phyloP scores from a whole-genome alignment of 2,329 filamentous ascomycete genomes.

The Helicocarpus griseus region DNA sequence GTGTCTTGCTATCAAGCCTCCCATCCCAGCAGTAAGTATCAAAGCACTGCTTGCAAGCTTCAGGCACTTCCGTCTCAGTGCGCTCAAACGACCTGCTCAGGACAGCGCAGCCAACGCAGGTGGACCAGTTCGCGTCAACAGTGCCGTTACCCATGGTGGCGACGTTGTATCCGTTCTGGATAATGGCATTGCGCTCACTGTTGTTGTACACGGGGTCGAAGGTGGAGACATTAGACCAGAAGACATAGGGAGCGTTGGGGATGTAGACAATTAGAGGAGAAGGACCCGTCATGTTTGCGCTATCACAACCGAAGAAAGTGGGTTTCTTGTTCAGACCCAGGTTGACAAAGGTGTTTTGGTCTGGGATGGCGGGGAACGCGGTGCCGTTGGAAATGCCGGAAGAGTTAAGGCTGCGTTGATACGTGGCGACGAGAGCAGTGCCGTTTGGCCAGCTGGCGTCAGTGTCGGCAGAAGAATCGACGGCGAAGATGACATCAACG shows the following conservation, averaged over 20 bases:
- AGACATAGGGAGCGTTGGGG: slow-evolving; percentile 73
- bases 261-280: slow-evolving; percentile 74
- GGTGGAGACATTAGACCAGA: slow-evolving; percentile 69
- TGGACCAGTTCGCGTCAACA: slow-evolving; percentile 62
- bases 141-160: slow-evolving; percentile 77
- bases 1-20: slow-evolving; percentile 39
- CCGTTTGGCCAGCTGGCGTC: slow-evolving; percentile 64
- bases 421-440: slow-evolving; percentile 63
- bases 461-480: slow-evolving; percentile 70
- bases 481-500: slow-evolving; percentile 72
- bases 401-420: slow-evolving; percentile 51
- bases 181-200: slow-evolving; percentile 63
- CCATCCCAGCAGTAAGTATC: slow-evolving; percentile 86
- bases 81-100: slow-evolving; percentile 65
- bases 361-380: slow-evolving; percentile 62
- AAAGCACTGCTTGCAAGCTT: slow-evolving; percentile 69
- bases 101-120: slow-evolving; percentile 82
- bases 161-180: slow-evolving; percentile 76
- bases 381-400: slow-evolving; percentile 55
- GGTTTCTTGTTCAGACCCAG: slow-evolving; percentile 63
- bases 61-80: slow-evolving; percentile 59
- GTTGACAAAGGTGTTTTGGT: slow-evolving; percentile 69
- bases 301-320: slow-evolving; percentile 72
- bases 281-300: slow-evolving; percentile 49
- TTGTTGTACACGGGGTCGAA: slow-evolving; percentile 57